Evolutionary conservation across 345 rosid species (phyloP), one percentile per base, ranked within the genome.

Genomic region (Bruguiera parviflora): DNA sequence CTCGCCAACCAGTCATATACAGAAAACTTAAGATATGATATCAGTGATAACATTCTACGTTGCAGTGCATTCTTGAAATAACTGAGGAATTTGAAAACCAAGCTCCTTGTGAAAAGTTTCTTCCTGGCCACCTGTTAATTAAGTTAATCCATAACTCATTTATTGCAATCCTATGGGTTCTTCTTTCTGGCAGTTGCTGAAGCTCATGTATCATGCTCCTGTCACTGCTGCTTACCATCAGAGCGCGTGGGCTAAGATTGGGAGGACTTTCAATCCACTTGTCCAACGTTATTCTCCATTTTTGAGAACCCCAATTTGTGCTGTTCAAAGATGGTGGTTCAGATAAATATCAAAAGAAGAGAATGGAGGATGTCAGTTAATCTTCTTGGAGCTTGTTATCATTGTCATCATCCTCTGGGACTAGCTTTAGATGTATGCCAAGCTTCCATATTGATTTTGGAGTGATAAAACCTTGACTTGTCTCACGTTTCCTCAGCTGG

Each of bases 161-260:
- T 32, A 10, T 24, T 43, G 19, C 49, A 13, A 43, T 22, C 8
- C 6, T 29, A 28, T 11, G 9, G 11, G 11, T 46, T 53, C 51
- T 46, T 53, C 51, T 73, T 61, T 56, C 0, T 75, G 72, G 65
- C 89, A 95, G 98, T 87, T 92, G 20, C 61, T 95, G 87, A 95
- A 95, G 86, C 94, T 90, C 73, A 92, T 95, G 99, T 85, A 92
- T 82, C 91, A 90, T 20, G 97, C 99, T 39, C 99, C 98, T 7
- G 92, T 85, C 25, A 86, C 96, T 21, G 90, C 92, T 29, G 84
- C 90, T 46, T 89, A 95, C 82, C 98, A 95, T 81, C 96, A 83
- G 58, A 90, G 92, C 59, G 96, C 80, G 11, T 95, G 99, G 99
- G 76, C 80, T 18, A 84, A 68, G 83, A 85, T 95, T 7, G 99